Evolutionary conservation across 1,284 basidiomycete species (phyloP), one percentile per base, ranked within the genome.

Genomic region (Chondrostereum purpureum): DNA sequence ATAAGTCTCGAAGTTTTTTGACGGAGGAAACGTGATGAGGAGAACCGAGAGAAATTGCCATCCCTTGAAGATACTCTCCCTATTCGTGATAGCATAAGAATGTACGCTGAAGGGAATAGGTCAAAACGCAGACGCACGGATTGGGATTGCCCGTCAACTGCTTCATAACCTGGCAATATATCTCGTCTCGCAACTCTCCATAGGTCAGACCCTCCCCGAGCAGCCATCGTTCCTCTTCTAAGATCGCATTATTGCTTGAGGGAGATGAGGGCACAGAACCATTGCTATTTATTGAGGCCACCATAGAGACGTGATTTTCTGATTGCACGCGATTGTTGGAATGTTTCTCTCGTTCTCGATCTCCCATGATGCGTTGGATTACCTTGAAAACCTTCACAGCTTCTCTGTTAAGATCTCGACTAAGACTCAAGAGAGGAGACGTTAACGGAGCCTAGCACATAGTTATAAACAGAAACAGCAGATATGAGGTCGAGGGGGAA

Each of bases 21-120:
- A 92, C 0, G 92, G 92, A 3, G 89, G 87, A 60, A 95, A 95
- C 1, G 89, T 86, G 44, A 88, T 78, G 13, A 93, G 72, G 20
- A 93, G 67, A 0, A 94, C 91, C 58, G 90, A 94, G 24, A 95
- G 68, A 38, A 95, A 67, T 59, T 95, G 92, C 87, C 92, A 95
- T 20, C 92, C 92, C 54, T 83, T 84, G 66, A 93, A 91, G 23
- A 80, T 62, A 54, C 88, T 86, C 56, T 92, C 88, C 17, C 88
- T 90, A 51, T n/a, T 21, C 36, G 8, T 12, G 22, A 45, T 2
- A 49, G n/a, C n/a, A 42, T 39, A 33, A 39, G 11, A 21, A 35
- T 17, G 19, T 22, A 20, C 40, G 17, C 48, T 48, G 37, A 46
- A 40, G 23, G 27, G 39, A 42, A 41, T 12, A 27, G 21, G 22